These are phyloP conservation scores for Ilex asprella DNA, from an alignment of 257 asterid species.

Conservation along the genomic window DNA sequence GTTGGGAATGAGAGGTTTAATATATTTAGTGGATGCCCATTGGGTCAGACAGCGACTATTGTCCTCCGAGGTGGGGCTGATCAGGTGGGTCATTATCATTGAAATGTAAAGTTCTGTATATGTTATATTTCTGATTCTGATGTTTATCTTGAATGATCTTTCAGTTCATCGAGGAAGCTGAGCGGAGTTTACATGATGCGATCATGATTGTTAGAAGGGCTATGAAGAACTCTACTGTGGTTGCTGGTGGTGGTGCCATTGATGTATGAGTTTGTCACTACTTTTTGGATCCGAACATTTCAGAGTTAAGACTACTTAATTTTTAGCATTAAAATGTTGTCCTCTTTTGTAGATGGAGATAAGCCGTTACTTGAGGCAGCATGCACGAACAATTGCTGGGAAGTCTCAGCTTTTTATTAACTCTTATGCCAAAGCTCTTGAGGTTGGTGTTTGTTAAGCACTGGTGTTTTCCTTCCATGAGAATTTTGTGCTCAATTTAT, in stretches of 20 bases:
- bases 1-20: slow-evolving; percentile 95
- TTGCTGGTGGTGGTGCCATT: slow-evolving; percentile 94
- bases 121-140: slow-evolving; percentile 12
- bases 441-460: slow-evolving; percentile 35
- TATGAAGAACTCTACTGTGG: slow-evolving; percentile 77
- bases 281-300: background rate
- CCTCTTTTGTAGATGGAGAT: slow-evolving; percentile 64
- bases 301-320: background rate
- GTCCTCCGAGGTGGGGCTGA: slow-evolving; percentile 98
- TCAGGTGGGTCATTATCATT: slow-evolving; percentile 47
- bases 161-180: slow-evolving; percentile 69
- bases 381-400: slow-evolving; percentile 81
- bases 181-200: slow-evolving; percentile 68
- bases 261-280: slow-evolving; percentile 45
- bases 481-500: background rate
- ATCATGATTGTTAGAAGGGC: slow-evolving; percentile 86
- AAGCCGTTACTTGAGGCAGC: slow-evolving; percentile 79
- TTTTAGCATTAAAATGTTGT: background rate
- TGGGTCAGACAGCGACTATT: slow-evolving; percentile 81
- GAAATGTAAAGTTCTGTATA: background rate
- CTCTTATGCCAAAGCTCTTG: slow-evolving; percentile 85
- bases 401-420: slow-evolving; percentile 82
- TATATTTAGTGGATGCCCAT: slow-evolving; percentile 88
- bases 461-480: background rate
- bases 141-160: slow-evolving; percentile 16